Percentiles rank a stretch among this genome's conserved stretches.
These are phyloP conservation scores for Hyphochytrium catenoides DNA, from an alignment of 352 stramenopile genomes.

Conservation along the genomic window DNA sequence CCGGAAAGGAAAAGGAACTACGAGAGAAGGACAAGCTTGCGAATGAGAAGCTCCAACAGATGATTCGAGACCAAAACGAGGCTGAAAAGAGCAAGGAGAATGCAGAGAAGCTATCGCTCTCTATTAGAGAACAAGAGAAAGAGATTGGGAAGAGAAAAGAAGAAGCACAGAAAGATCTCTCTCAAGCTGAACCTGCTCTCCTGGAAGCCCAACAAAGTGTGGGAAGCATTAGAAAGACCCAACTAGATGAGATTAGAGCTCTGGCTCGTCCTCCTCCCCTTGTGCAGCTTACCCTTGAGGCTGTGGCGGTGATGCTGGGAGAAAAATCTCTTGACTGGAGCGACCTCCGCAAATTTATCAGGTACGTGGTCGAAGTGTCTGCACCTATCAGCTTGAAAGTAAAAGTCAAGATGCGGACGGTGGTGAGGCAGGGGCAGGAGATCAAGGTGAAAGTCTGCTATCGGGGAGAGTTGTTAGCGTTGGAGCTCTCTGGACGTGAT, in stretches of 20 bases:
- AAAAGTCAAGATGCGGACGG: too few relatives aligned
- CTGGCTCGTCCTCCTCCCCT: constrained; percentile 81
- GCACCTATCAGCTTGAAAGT: too few relatives aligned
- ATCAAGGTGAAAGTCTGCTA: too few relatives aligned
- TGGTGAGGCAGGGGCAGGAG: too few relatives aligned
- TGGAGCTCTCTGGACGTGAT: too few relatives aligned
- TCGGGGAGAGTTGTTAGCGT: too few relatives aligned
- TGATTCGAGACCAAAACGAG: constrained; percentile 95
- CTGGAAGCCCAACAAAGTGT: constrained; percentile 85
- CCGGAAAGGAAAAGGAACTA: constrained; percentile 76
- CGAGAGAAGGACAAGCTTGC: constrained; percentile 88
- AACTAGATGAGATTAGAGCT: constrained; percentile 95
- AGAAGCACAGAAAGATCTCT: constrained; percentile 85
- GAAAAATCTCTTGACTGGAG: constrained; percentile 86
- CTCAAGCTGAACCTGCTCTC: constrained; percentile 90
- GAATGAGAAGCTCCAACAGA: constrained; percentile 95
- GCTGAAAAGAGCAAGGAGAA: constrained; percentile 88
- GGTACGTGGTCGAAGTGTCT: too few relatives aligned
- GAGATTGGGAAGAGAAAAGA: constrained; percentile 82
- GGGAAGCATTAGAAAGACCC: constrained; percentile 92
- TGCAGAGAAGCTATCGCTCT: constrained; percentile 77
- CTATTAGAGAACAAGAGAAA: constrained; percentile 82
- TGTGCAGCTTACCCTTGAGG: constrained; percentile 89
- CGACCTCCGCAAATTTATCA: constrained; percentile 91
- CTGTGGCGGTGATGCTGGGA: constrained; percentile 93